phyloP scores from a whole-genome alignment of 1,139 yeast species.

The Entelexis paramagnoliae region DNA sequence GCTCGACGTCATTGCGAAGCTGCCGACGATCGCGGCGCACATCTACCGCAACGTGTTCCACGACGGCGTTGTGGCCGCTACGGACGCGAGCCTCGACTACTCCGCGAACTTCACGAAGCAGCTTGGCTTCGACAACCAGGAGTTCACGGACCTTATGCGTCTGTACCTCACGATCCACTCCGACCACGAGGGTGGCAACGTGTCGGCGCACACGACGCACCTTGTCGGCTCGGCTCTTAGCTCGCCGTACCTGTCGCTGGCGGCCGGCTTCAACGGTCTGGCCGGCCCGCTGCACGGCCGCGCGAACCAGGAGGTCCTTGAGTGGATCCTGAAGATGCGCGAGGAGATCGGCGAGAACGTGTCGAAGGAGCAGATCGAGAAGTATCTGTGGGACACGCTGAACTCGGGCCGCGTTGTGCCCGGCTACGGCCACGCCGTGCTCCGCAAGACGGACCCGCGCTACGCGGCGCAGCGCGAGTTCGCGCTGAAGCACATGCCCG shows the following conservation, averaged over 20 bases:
- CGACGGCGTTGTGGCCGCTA: slow-evolving; percentile 65
- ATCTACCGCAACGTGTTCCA: slow-evolving; percentile 57
- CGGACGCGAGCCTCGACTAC: slow-evolving; percentile 74
- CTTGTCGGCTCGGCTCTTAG: slow-evolving; percentile 94
- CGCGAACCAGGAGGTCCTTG: slow-evolving; percentile 97
- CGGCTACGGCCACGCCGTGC: slow-evolving; percentile 96
- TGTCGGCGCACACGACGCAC: slow-evolving; percentile 96
- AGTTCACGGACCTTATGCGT: slow-evolving; percentile 84
- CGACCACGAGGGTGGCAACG: slow-evolving; percentile 99
- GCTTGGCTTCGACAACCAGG: slow-evolving; percentile 73
- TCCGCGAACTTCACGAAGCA: slow-evolving; percentile 83
- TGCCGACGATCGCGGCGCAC: slow-evolving; percentile 56
- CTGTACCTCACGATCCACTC: slow-evolving; percentile 92
- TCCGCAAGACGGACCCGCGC: slow-evolving; percentile 96
- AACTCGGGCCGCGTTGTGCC: slow-evolving; percentile 95
- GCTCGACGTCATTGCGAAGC: slow-evolving; percentile 52
- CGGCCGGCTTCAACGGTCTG: slow-evolving; percentile 94
- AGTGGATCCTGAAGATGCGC: slow-evolving; percentile 84
- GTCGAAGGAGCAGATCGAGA: slow-evolving; percentile 72
- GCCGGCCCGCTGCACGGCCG: slow-evolving; percentile 99
- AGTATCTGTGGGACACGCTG: slow-evolving; percentile 87
- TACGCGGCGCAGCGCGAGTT: slow-evolving; percentile 43
- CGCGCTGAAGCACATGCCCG: slow-evolving; percentile 95
- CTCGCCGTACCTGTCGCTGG: slow-evolving; percentile 84
- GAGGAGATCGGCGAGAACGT: slow-evolving; percentile 65